Evolutionary conservation across 148 eudicot species (phyloP).

Genomic region (Rhododendron henanense): DNA sequence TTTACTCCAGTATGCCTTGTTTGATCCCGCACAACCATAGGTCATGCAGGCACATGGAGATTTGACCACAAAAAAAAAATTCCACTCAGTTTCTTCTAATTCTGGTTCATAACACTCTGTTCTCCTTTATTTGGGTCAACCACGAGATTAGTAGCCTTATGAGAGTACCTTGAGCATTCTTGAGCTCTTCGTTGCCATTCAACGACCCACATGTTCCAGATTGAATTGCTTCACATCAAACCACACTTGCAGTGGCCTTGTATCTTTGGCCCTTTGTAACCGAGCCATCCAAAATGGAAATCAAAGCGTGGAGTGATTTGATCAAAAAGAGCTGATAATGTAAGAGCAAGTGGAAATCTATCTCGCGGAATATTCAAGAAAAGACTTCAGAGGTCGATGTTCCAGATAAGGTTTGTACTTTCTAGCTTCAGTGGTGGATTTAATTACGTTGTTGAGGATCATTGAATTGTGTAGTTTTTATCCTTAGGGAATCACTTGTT

Average conservation of each 20-base stretch:
- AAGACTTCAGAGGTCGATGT: neutral
- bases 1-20: neutral
- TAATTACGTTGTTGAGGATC: neutral
- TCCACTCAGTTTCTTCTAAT: neutral
- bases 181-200: neutral
- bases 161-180: neutral
- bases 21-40: neutral
- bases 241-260: neutral
- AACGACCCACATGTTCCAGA: neutral
- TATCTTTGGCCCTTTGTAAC: neutral
- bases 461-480: neutral
- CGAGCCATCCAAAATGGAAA: neutral
- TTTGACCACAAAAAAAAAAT: neutral
- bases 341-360: neutral
- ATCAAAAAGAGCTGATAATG: neutral
- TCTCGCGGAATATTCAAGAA: neutral
- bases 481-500: neutral
- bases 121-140: neutral
- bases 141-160: neutral
- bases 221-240: neutral
- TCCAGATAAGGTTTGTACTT: neutral
- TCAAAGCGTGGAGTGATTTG: neutral
- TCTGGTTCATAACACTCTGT: neutral
- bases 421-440: neutral
- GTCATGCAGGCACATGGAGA: neutral